A percentile compares a stretch with the other conserved stretches of the same genome.
Conservation (phyloP, 2,329 filamentous ascomycete genomes). For the Colletotrichum costaricense region DNA sequence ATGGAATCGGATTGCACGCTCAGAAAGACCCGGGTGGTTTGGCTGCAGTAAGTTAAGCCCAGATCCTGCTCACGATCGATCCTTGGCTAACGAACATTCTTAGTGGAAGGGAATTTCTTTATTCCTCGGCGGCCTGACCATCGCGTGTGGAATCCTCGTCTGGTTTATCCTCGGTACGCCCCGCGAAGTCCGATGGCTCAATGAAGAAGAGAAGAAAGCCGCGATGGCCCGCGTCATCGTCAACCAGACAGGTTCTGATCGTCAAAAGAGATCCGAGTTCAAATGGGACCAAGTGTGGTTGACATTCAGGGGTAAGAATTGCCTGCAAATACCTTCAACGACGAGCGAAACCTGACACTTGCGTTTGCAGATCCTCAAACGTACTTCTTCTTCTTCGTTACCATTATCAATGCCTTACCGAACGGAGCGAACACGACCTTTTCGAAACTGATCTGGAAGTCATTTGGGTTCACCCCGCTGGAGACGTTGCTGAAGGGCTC, state of each 20-base stretch:
- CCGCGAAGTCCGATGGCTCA: conserved; percentile 45
- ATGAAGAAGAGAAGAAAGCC: conserved; percentile 43
- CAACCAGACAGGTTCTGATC: conserved; percentile 44
- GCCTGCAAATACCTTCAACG: neutral
- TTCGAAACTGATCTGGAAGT: conserved; percentile 44
- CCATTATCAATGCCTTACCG: conserved; percentile 46
- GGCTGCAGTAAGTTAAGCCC: conserved; percentile 33
- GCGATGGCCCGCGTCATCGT: conserved; percentile 43
- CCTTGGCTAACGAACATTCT: neutral
- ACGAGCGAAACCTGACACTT: too few relatives aligned
- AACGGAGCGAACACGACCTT: conserved; percentile 48
- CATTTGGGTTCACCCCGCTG: conserved; percentile 46
- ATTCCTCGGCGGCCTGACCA: conserved; percentile 43
- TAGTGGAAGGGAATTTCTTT: conserved; percentile 44
- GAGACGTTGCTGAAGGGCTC: conserved; percentile 47
- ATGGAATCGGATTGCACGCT: conserved; percentile 40
- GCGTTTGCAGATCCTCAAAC: conserved; percentile 42
- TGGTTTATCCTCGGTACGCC: conserved; percentile 46
- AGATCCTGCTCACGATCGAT: neutral
- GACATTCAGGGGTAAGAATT: conserved; percentile 39
- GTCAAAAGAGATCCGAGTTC: conserved; percentile 41
- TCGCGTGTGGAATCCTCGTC: conserved; percentile 38
- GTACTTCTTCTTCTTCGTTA: conserved; percentile 49
- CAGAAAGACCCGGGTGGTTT: conserved; percentile 39
- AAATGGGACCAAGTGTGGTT: conserved; percentile 43